Conservation (phyloP, 2,329 filamentous ascomycete genomes). For the Pseudocercospora pini-densiflorae region DNA sequence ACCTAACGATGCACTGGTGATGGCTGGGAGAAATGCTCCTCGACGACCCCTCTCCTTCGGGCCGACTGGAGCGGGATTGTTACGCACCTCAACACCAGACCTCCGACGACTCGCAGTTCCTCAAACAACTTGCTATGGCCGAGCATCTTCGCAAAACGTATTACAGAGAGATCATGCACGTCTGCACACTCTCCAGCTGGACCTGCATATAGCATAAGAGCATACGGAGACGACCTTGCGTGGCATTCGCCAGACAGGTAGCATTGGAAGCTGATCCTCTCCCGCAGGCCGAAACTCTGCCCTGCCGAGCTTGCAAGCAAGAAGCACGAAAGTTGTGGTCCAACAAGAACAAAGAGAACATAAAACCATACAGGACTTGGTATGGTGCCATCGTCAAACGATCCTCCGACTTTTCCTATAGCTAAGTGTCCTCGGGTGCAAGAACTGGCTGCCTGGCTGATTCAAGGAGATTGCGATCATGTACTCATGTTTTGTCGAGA, state of each 20-base stretch:
- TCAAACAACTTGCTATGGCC: background rate
- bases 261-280: background rate
- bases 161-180: background rate
- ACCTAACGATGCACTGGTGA: background rate
- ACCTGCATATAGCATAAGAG: background rate
- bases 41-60: background rate
- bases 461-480: background rate
- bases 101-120: too few species aligned
- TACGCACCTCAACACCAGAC: background rate
- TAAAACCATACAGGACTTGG: background rate
- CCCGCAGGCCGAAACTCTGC: background rate
- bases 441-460: background rate
- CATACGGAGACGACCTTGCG: background rate
- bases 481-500: background rate
- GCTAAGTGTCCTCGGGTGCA: background rate
- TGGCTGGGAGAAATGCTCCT: background rate
- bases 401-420: background rate
- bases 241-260: background rate
- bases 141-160: background rate
- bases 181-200: background rate
- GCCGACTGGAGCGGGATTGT: background rate
- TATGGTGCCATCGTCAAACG: background rate
- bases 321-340: background rate
- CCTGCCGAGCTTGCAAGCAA: background rate
- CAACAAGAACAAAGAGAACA: background rate